phyloP scores from a whole-genome alignment of 179 eudicot genomes.

The Beta corolliflora region DNA sequence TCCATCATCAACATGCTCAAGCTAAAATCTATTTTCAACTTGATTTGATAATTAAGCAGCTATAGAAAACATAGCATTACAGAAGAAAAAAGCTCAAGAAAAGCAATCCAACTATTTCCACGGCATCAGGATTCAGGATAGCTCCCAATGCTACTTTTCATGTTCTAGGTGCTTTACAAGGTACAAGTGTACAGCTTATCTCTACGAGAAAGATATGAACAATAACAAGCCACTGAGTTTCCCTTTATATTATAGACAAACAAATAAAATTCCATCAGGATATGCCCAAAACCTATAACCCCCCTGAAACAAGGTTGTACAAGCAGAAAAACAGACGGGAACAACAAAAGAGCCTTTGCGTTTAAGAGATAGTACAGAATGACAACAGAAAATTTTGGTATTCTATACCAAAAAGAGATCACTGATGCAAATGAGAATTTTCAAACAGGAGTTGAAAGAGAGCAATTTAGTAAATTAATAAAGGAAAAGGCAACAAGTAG shows the following conservation, averaged over 20 bases:
- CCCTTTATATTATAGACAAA: neutral
- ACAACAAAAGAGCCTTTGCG: neutral
- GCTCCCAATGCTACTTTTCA: neutral
- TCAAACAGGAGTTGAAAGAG: too few relatives aligned
- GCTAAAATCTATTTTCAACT: neutral
- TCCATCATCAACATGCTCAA: neutral
- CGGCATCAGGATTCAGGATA: neutral
- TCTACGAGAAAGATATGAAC: neutral
- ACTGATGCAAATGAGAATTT: too few relatives aligned
- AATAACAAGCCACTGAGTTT: neutral
- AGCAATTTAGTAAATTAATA: too few relatives aligned
- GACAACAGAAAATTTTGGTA: too few relatives aligned
- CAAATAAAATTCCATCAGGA: too few relatives aligned
- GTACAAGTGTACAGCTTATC: neutral
- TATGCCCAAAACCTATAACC: too few relatives aligned
- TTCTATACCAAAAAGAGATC: too few relatives aligned
- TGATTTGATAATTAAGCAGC: constrained; percentile 2
- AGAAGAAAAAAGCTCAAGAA: neutral
- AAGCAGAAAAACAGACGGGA: neutral
- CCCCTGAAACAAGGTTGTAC: too few relatives aligned
- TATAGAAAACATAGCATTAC: neutral
- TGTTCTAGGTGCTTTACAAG: neutral
- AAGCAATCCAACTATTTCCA: neutral
- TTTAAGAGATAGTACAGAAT: neutral
- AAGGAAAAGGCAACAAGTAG: too few relatives aligned